Conservation (phyloP, 768 basidiomycete genomes). For the Naganishia onofrii region DNA sequence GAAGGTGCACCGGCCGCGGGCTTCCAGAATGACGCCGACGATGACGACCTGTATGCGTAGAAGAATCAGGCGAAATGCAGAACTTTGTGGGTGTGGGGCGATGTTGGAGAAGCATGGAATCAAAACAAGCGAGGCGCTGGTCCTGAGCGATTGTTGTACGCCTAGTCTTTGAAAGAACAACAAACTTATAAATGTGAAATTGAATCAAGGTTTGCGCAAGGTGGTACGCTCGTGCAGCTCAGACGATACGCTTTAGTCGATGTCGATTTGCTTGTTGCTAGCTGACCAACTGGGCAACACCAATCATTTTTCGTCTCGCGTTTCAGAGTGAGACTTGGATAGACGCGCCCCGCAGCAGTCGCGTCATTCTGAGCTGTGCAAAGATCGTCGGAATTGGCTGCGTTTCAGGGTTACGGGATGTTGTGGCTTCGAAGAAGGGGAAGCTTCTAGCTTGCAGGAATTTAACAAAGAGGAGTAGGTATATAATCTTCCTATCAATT, state of each 20-base stretch:
- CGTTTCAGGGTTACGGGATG: constrained; percentile 1
- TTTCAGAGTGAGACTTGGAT: constrained; percentile 10
- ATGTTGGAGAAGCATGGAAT: constrained; percentile 12
- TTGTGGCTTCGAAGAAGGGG: not conserved
- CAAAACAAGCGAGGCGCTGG: constrained; percentile 17
- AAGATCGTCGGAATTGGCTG: not conserved
- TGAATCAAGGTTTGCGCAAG: not conserved
- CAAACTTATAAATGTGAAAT: constrained; percentile 19
- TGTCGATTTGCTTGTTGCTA: too few relatives aligned
- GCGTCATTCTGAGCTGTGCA: constrained; percentile 16
- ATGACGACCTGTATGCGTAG: constrained; percentile 89
- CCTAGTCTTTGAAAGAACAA: constrained; percentile 13
- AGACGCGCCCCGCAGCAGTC: too few relatives aligned
- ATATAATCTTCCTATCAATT: too few relatives aligned
- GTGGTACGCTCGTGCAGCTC: too few relatives aligned
- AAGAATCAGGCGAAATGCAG: not conserved
- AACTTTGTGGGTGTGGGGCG: not conserved
- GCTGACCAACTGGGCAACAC: too few relatives aligned
- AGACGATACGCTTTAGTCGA: too few relatives aligned
- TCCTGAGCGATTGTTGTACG: constrained; percentile 22
- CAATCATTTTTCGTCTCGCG: too few relatives aligned
- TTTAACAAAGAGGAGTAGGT: not conserved
- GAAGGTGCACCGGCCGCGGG: constrained; percentile 50
- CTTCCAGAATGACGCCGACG: constrained; percentile 71
- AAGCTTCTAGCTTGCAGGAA: not conserved